A percentile compares a stretch with the other conserved stretches of the same genome.
Conservation (phyloP, 106 monocot species). For the Agapanthus africanus region DNA sequence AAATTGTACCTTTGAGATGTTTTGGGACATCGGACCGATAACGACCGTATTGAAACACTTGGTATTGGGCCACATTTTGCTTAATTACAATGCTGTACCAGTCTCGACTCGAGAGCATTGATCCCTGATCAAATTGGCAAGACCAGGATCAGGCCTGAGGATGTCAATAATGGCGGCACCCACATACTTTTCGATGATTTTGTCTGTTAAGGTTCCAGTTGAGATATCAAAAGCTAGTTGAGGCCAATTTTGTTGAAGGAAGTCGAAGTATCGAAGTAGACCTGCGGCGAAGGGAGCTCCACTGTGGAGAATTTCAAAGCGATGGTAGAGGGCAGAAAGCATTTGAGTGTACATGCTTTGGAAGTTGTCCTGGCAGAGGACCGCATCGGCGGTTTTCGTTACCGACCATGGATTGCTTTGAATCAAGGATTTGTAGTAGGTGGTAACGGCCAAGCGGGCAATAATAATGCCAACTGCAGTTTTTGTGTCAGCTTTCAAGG, state of each 20-base stretch:
- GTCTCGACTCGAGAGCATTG: constrained; percentile 26
- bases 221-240: constrained; percentile 31
- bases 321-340: constrained; percentile 36
- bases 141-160: constrained; percentile 26
- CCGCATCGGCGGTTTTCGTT: constrained; percentile 32
- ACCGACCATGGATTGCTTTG: constrained; percentile 12
- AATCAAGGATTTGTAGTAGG: constrained; percentile 60
- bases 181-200: too few species aligned
- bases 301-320: constrained; percentile 28
- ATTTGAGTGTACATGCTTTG: constrained; percentile 59
- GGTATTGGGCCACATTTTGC: constrained; percentile 26
- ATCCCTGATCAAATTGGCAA: constrained; percentile 33
- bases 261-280: constrained; percentile 42
- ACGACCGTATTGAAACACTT: constrained; percentile 42
- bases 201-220: constrained; percentile 20
- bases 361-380: constrained; percentile 34
- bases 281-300: constrained; percentile 58
- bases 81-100: constrained; percentile 36
- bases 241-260: constrained; percentile 40
- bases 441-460: constrained; percentile 56
- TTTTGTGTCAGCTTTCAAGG: constrained; percentile 26
- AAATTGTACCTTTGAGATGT: constrained; percentile 32
- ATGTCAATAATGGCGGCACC: too few species aligned
- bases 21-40: constrained; percentile 50
- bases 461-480: constrained; percentile 42